Base-by-base conservation (phyloP, 495 filamentous ascomycete species). In the Penicillium flavigenum region DNA sequence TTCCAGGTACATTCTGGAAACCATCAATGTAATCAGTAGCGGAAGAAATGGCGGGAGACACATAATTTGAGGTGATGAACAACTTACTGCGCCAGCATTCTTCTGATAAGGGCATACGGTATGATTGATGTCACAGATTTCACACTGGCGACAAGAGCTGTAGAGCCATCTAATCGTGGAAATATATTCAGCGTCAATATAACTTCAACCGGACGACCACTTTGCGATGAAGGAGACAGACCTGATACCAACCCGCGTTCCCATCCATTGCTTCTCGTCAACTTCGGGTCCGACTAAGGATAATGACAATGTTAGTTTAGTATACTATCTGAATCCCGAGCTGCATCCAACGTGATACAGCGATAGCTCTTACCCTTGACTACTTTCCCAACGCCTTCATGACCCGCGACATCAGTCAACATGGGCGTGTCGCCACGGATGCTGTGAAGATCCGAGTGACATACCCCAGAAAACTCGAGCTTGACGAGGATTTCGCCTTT, bases 71-170 rank as follows among this genome's bases (percentile, higher is more conserved):
- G 26, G 27, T 36, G 19, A 41, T 20, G 9, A 8, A 29, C 42
- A 14, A 54, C 38, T 50, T 67, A 76, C 75, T 24, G 73, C 73
- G 31, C 76, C 76, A 10, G 75, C 71, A 52, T 79, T 78, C 44
- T 68, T 75, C 59, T 79, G 76, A 51, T 68, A 60, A 0, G 76
- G 75, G 57, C 76, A 79, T 17, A 67, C 70, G 9, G 75, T 79
- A 59, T 76, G 69, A 45, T 78, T 76, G n/a, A 75, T 60, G 2
- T 66, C 71, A 53, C 76, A 79, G n/a, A 79, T 76, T 32, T 79
- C 75, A 45, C 76, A 79, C 17, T 68, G 61, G 27, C 75, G 47
- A 31, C 76, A 79, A 39, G 75, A 75, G 54, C 72, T 76, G 41
- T 74, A 76, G 3, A 79, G 69, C 76, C 76, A 79, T 49, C 75